A percentile compares a stretch with the other conserved stretches of the same genome.
These are phyloP conservation scores for Tremella fuciformis DNA, from an alignment of 768 basidiomycete species.

Conservation along the genomic window DNA sequence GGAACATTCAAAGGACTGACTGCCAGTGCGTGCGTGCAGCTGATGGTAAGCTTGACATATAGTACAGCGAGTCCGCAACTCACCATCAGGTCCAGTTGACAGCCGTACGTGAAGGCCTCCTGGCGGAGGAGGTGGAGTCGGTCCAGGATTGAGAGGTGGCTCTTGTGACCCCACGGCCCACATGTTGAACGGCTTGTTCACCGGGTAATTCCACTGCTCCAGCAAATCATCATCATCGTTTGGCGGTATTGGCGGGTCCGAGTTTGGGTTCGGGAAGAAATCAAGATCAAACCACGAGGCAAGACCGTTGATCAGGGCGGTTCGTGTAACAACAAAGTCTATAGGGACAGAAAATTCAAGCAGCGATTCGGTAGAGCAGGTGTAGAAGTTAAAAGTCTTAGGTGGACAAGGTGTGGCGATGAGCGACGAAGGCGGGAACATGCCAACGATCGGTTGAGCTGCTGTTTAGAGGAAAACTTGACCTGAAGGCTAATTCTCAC, in stretches of 20 bases:
- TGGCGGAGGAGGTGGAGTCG: conserved; percentile 36
- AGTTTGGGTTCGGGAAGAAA: conserved; percentile 37
- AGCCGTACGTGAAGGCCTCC: conserved; percentile 42
- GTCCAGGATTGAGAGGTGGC: conserved; percentile 37
- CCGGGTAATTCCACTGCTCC: conserved; percentile 37
- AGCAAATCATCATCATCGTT: conserved; percentile 18
- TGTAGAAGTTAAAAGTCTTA: conserved; percentile 48
- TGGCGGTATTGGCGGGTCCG: neutral
- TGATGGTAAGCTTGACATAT: conserved; percentile 10
- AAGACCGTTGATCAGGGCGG: conserved; percentile 46
- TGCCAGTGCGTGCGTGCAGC: conserved; percentile 52
- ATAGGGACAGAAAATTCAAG: conserved; percentile 44
- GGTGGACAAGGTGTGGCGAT: conserved; percentile 39
- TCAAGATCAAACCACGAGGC: conserved; percentile 51
- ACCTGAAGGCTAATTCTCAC: conserved; percentile 18
- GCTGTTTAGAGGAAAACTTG: neutral
- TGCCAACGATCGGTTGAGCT: conserved; percentile 50
- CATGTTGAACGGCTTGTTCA: conserved; percentile 19
- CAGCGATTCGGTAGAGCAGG: conserved; percentile 36
- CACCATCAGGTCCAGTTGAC: conserved; percentile 46
- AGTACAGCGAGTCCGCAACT: conserved; percentile 7
- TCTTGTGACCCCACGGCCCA: conserved; percentile 38
- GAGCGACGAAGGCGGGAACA: conserved; percentile 45
- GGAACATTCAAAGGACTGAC: conserved; percentile 17
- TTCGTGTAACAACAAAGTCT: conserved; percentile 41